phyloP scores from a whole-genome alignment of 306 rosid species.

The Prunus salicina region DNA sequence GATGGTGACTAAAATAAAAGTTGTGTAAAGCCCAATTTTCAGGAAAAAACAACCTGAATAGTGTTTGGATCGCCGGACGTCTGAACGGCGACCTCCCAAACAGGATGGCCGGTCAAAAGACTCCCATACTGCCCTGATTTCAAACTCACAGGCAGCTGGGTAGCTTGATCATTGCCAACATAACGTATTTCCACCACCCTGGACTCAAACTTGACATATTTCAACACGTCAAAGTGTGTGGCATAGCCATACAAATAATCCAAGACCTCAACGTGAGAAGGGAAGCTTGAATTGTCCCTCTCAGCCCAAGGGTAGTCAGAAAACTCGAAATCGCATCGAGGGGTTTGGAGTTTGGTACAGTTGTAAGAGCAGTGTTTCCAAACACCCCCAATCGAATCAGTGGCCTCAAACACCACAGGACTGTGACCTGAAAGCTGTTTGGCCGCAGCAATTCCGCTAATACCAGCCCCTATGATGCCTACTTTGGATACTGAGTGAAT shows the following conservation, averaged over 20 bases:
- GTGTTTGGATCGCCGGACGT: slow-evolving; percentile 4
- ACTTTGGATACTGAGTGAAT: slow-evolving; percentile 33
- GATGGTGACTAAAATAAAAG: not conserved
- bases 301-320: slow-evolving; percentile 64
- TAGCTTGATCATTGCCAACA: slow-evolving; percentile 5
- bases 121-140: slow-evolving; percentile 21
- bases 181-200: slow-evolving; percentile 47
- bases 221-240: slow-evolving; percentile 48
- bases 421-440: slow-evolving; percentile 45
- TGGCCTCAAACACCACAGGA: slow-evolving; percentile 59
- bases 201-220: slow-evolving; percentile 39
- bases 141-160: not conserved
- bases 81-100: slow-evolving; percentile 45
- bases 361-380: slow-evolving; percentile 62
- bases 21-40: not conserved
- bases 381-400: slow-evolving; percentile 58
- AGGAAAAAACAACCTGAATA: slow-evolving; percentile 30
- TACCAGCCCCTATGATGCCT: slow-evolving; percentile 65
- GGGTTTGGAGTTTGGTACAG: slow-evolving; percentile 60
- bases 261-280: slow-evolving; percentile 46
- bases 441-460: slow-evolving; percentile 69
- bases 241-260: slow-evolving; percentile 53
- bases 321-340: slow-evolving; percentile 56
- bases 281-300: slow-evolving; percentile 37
- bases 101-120: slow-evolving; percentile 29